Base-by-base conservation (phyloP, 1,139 yeast species). In the Scheffersomyces insectosa region DNA sequence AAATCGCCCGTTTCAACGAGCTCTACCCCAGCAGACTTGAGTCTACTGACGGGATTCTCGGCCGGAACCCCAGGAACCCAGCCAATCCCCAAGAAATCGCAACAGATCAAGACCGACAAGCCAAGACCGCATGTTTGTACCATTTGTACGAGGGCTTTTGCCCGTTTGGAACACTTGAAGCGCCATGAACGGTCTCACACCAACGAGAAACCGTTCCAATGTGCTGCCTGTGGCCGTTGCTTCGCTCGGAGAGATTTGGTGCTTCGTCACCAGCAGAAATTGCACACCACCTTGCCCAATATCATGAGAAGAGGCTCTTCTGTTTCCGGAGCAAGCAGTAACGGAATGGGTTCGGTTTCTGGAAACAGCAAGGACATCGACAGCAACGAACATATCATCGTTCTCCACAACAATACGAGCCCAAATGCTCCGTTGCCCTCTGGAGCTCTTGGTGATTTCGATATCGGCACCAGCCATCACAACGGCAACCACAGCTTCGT, bases 51-150 rank as follows among this genome's bases (percentile, higher is more conserved):
- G 8, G 25, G 25, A 20, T 20, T 20, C 25, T 14, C 34, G 8
- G 34, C 34, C 6, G 23, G 15, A n/a, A 31, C 23, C n/a, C 34
- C 34, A 10, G 34, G 34, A n/a, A 65, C 72, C 30, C 85, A 83
- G 61, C 96, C 95, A 11, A 88, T 89, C 37, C 97, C 97, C 29
- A 85, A 87, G 55, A 89, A 89, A 59, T 85, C 95, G 8, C 84
- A 88, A 42, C 79, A 84, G 50, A 85, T 88, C 57, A 87, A 89
- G 63, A 88, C 93, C 0, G 89, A 86, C 59, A 64, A 64, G 34
- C 68, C 66, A 35, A 59, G 72, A 41, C 61, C 68, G 6, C 65
- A 60, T 30, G 60, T 50, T 52, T 74, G 55, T 50, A 55, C 57
- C 38, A 56, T 64, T 33, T 64, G 69, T 40, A 64, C 69, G 15